A percentile compares a stretch with the other conserved stretches of the same genome.
Evolutionary conservation across 345 rosid genomes (phyloP).

Genomic region (Balakata baccata): DNA sequence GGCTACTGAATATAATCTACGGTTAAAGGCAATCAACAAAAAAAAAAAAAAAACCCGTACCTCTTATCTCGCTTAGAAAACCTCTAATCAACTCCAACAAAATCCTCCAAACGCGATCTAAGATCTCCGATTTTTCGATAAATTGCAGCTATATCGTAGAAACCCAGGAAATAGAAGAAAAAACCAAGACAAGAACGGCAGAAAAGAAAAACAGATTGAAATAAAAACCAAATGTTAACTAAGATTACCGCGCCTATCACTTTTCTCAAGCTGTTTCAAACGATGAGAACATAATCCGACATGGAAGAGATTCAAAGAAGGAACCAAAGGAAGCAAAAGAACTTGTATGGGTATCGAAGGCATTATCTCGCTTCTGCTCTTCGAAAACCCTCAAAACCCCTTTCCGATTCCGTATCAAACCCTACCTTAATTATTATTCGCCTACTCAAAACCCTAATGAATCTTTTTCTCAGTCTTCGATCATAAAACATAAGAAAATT

Average conservation of each 20-base stretch:
- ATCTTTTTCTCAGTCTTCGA: not conserved
- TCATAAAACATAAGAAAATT: not conserved
- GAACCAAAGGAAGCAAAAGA: constrained; percentile 38
- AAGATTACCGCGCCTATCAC: constrained; percentile 97
- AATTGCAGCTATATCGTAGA: not conserved
- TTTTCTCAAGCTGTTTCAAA: constrained; percentile 74
- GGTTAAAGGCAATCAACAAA: too few relatives aligned
- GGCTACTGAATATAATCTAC: too few relatives aligned
- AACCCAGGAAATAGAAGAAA: not conserved
- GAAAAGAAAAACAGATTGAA: not conserved
- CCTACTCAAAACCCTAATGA: constrained; percentile 6
- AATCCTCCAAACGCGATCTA: constrained; percentile 6
- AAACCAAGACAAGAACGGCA: not conserved
- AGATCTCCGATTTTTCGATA: not conserved
- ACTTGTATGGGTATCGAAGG: constrained; percentile 64
- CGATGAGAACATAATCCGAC: constrained; percentile 70
- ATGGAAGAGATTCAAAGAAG: constrained; percentile 56
- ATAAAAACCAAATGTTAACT: constrained; percentile 51
- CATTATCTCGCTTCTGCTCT: constrained; percentile 66
- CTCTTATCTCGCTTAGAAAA: not conserved
- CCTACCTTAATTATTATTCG: not conserved
- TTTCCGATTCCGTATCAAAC: not conserved
- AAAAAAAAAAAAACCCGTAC: not conserved
- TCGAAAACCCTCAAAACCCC: constrained; percentile 46
- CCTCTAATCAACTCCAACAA: not conserved